Base-by-base conservation (phyloP, 768 basidiomycete species). In the Xerocomus brunneocitrinus region DNA sequence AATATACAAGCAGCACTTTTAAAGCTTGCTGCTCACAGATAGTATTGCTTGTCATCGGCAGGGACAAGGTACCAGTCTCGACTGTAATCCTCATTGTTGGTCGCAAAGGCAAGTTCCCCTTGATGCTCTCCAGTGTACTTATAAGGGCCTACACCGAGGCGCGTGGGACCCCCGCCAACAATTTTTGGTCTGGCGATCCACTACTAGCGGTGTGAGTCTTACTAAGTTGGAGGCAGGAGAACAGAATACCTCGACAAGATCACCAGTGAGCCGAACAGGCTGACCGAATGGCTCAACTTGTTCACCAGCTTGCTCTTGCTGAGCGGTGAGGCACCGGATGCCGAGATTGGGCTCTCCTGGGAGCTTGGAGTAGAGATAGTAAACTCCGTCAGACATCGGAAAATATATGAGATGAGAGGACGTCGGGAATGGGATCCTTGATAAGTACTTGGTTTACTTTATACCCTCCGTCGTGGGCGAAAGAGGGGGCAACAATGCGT, bases 231-330 rank as follows among this genome's bases (percentile, higher is more conserved):
- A n/a, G 22, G 8, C 13, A 13, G 4, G 40, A 30, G 19, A 38
- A 44, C 14, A 25, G 1, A n/a, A 42, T 49, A 56, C 55, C 31
- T 47, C n/a, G 42, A 48, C 14, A 8, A 48, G 41, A 22, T 56
- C 52, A n/a, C 22, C 47, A 4, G 1, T n/a, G 8, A 56, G 41
- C 10, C 28, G 30, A 39, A 56, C 55, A 16, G 41, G 30, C 41
- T 54, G 52, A 27, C 32, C 32, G 24, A 3, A 9, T 5, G 39
- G 25, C 22, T 6, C 24, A 4, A 0, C 34, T 31, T 31, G 5
- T 31, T 31, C 8, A 31, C 30, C 8, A 4, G 13, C n/a, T 24
- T 14, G 36, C n/a, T 38, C 36, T 38, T 38, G 3, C n/a, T 38
- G 34, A 27, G 12, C 47, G 4, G 7, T 8, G 47, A 42, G 9